Conservation (phyloP, 805 yeast species). For the Spathaspora boniae region DNA sequence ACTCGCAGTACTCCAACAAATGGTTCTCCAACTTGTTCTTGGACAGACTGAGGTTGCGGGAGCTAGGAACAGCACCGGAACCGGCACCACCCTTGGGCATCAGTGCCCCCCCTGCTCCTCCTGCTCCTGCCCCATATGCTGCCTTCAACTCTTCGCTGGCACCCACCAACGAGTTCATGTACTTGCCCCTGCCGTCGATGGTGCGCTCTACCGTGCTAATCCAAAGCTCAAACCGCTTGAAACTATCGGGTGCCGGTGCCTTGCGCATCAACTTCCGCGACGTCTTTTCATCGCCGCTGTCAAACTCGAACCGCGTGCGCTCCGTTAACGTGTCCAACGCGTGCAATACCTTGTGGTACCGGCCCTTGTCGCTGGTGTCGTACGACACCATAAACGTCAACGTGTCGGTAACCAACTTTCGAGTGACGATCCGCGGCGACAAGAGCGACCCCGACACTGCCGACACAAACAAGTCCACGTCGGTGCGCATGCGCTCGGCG, state of each 20-base stretch:
- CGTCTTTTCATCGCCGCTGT: constrained; percentile 9
- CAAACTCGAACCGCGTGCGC: constrained; percentile 38
- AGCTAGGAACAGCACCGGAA: no score
- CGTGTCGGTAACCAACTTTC: constrained; percentile 78
- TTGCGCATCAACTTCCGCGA: constrained; percentile 27
- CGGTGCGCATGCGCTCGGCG: constrained; percentile 52
- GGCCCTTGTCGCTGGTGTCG: constrained; percentile 19
- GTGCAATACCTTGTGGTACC: constrained; percentile 55
- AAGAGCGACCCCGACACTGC: constrained; percentile 70
- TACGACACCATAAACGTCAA: constrained; percentile 47
- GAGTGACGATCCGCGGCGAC: constrained; percentile 71
- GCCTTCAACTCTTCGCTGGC: constrained; percentile 78
- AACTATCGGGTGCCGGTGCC: constrained; percentile 32
- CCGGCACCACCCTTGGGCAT: no score
- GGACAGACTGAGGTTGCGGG: constrained; percentile 35
- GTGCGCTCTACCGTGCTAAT: constrained; percentile 60
- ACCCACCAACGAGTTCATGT: constrained; percentile 85
- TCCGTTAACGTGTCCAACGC: constrained; percentile 46
- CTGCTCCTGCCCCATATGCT: constrained; percentile 25
- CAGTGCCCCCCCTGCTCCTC: constrained; percentile 3
- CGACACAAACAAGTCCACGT: constrained; percentile 43
- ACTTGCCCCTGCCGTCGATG: constrained; percentile 78
- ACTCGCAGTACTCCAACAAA: constrained; percentile 65
- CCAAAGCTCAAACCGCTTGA: constrained; percentile 69
- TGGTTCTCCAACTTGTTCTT: constrained; percentile 50